A percentile compares a stretch with the other conserved stretches of the same genome.
Conservation (phyloP, 2,329 filamentous ascomycete genomes). For the Cercospora nicotianae region DNA sequence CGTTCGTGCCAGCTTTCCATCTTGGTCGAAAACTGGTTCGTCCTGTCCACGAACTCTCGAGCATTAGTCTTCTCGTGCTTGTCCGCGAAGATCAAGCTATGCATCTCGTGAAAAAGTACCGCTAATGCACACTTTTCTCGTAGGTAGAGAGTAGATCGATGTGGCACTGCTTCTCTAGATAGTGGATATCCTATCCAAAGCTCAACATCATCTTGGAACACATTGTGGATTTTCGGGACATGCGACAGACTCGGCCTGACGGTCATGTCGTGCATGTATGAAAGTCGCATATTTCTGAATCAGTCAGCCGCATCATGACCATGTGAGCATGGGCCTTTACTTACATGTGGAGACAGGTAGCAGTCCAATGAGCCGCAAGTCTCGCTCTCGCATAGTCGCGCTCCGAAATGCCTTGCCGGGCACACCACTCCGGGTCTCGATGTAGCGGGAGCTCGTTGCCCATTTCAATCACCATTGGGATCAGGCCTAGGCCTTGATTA, state of each 20-base stretch:
- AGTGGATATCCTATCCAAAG: slow-evolving; percentile 15
- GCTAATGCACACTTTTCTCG: slow-evolving; percentile 16
- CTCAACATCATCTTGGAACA: neutral
- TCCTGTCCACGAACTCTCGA: neutral
- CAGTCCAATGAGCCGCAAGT: slow-evolving; percentile 17
- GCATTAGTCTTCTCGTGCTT: neutral
- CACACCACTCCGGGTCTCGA: neutral
- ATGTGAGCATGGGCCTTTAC: neutral
- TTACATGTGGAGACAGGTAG: slow-evolving; percentile 14
- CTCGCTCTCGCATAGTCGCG: slow-evolving; percentile 8
- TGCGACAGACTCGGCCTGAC: neutral
- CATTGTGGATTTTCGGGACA: neutral
- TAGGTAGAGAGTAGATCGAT: slow-evolving; percentile 17
- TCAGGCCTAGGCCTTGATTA: slow-evolving; percentile 9
- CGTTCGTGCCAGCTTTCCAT: slow-evolving; percentile 16
- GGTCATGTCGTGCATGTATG: neutral
- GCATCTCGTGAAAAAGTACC: slow-evolving; percentile 12
- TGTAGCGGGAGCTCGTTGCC: slow-evolving; percentile 8
- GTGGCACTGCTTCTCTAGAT: neutral
- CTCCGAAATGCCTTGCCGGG: neutral
- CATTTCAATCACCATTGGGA: slow-evolving; percentile 11
- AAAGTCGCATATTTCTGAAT: slow-evolving; percentile 3
- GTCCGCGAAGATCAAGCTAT: slow-evolving; percentile 8
- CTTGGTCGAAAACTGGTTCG: neutral
- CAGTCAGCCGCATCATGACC: neutral